Evolutionary conservation across 208 protist species (phyloP).

Genomic region (Balamuthia mandrillaris): DNA sequence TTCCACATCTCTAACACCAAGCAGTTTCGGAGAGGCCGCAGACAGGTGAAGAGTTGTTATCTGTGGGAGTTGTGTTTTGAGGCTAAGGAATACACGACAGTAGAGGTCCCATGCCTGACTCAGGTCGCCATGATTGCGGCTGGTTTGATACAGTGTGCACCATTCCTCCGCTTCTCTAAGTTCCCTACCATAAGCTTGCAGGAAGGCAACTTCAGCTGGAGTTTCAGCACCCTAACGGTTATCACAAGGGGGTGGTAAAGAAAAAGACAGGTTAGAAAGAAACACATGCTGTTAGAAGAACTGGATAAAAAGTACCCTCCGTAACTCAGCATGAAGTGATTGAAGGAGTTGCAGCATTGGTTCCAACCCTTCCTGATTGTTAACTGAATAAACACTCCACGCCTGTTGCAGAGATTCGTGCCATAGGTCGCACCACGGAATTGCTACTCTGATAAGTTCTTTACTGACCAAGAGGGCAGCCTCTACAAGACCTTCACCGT

Average conservation of each 20-base stretch:
- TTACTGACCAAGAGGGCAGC: conserved; percentile 91
- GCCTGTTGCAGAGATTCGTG: conserved; percentile 91
- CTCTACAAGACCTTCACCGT: conserved; percentile 59
- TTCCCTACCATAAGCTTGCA: conserved; percentile 79
- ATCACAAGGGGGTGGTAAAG: too few species aligned
- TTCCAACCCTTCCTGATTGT: too few species aligned
- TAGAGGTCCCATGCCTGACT: conserved; percentile 93
- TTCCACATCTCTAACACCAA: conserved; percentile 84
- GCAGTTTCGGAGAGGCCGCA: conserved; percentile 92
- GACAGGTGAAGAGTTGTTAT: conserved; percentile 93
- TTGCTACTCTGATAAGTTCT: conserved; percentile 97
- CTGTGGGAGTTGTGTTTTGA: conserved; percentile 91
- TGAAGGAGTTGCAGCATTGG: too few species aligned
- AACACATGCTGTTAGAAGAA: too few species aligned
- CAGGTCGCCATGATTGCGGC: conserved; percentile 80
- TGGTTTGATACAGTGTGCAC: conserved; percentile 74
- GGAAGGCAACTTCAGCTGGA: conserved; percentile 90
- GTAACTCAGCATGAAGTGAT: too few species aligned
- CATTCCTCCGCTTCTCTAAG: conserved; percentile 76
- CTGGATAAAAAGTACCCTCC: too few species aligned
- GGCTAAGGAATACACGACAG: too few species aligned
- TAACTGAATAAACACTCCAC: conserved; percentile 86
- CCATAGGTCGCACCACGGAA: conserved; percentile 82
- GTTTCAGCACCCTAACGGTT: conserved; percentile 67
- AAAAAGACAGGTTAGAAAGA: too few species aligned